phyloP scores from a whole-genome alignment of 2,329 filamentous ascomycete genomes.

The Monosporascus sp. region DNA sequence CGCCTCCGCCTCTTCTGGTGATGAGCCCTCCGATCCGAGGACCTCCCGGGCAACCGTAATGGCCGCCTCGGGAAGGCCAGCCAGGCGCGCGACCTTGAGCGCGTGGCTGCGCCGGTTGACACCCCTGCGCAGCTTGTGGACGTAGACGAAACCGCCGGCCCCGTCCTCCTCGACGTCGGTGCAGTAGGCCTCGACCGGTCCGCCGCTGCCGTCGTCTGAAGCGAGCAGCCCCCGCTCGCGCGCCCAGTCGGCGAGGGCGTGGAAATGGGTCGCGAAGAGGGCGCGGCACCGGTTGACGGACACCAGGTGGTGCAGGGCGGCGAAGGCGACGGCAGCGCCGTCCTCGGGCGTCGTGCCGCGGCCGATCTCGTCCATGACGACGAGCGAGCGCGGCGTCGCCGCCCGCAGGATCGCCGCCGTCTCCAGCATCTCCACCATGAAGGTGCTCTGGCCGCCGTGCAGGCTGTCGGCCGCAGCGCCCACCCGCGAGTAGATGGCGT shows the following conservation, averaged over 20 bases:
- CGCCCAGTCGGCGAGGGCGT: slow-evolving; percentile 75
- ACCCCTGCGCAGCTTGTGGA: slow-evolving; percentile 75
- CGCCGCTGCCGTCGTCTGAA: slow-evolving; percentile 20
- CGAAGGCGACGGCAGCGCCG: slow-evolving; percentile 83
- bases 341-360: slow-evolving; percentile 91
- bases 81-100: slow-evolving; percentile 85
- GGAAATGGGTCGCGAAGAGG: slow-evolving; percentile 94
- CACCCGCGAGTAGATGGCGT: slow-evolving; percentile 89
- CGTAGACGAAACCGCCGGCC: slow-evolving; percentile 71
- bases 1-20: not conserved
- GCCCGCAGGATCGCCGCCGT: slow-evolving; percentile 83
- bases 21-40: slow-evolving; percentile 29
- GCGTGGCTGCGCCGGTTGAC: slow-evolving; percentile 87
- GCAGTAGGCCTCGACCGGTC: slow-evolving; percentile 68
- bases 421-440: slow-evolving; percentile 99
- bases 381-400: slow-evolving; percentile 79
- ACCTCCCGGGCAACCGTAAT: slow-evolving; percentile 62
- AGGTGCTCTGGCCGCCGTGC: slow-evolving; percentile 92
- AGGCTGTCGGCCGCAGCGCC: slow-evolving; percentile 93
- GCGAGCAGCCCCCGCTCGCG: slow-evolving; percentile 39
- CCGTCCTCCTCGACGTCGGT: slow-evolving; percentile 79
- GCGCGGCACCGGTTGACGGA: slow-evolving; percentile 71
- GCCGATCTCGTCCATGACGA: slow-evolving; percentile 98
- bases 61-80: slow-evolving; percentile 70
- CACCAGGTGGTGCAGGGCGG: slow-evolving; percentile 79